A percentile compares a stretch with the other conserved stretches of the same genome.
Evolutionary conservation across 1,284 basidiomycete species (phyloP).

Genomic region (Rhodofomes roseus): DNA sequence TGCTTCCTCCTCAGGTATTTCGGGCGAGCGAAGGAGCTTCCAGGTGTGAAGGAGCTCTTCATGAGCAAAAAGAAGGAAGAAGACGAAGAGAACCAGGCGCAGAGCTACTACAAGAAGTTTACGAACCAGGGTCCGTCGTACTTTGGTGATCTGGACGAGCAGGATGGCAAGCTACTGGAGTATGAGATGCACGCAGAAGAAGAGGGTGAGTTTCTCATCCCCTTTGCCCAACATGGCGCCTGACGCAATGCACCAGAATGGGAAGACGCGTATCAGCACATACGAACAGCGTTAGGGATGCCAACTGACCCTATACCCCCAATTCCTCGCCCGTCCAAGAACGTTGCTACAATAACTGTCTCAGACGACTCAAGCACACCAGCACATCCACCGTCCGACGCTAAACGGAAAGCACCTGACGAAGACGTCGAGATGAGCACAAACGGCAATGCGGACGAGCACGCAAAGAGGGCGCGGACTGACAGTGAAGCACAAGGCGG

Average conservation of each 20-base stretch:
- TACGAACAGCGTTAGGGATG: conserved; percentile 57
- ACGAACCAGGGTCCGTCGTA: conserved; percentile 85
- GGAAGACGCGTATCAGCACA: conserved; percentile 59
- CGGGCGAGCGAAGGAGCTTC: conserved; percentile 94
- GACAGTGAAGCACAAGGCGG: conserved; percentile 19
- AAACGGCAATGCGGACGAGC: conserved; percentile 28
- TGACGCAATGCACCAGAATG: conserved; percentile 48
- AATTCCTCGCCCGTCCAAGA: conserved; percentile 42
- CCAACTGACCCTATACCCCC: conserved; percentile 48
- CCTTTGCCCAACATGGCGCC: background rate
- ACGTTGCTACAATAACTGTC: conserved; percentile 20
- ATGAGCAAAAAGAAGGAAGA: conserved; percentile 79
- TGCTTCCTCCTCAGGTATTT: conserved; percentile 69
- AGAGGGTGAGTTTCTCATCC: conserved; percentile 50
- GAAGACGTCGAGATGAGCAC: conserved; percentile 39
- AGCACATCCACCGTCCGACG: conserved; percentile 21
- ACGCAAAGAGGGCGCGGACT: conserved; percentile 42
- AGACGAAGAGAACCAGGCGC: conserved; percentile 78
- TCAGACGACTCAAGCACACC: conserved; percentile 16
- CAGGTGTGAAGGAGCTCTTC: conserved; percentile 94
- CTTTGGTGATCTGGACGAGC: conserved; percentile 90
- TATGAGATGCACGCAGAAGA: conserved; percentile 74
- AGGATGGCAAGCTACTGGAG: conserved; percentile 64
- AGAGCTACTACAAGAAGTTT: conserved; percentile 86
- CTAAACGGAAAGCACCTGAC: conserved; percentile 53